Conservation (phyloP, 768 basidiomycete species). For the Leucogyrophana mollusca region DNA sequence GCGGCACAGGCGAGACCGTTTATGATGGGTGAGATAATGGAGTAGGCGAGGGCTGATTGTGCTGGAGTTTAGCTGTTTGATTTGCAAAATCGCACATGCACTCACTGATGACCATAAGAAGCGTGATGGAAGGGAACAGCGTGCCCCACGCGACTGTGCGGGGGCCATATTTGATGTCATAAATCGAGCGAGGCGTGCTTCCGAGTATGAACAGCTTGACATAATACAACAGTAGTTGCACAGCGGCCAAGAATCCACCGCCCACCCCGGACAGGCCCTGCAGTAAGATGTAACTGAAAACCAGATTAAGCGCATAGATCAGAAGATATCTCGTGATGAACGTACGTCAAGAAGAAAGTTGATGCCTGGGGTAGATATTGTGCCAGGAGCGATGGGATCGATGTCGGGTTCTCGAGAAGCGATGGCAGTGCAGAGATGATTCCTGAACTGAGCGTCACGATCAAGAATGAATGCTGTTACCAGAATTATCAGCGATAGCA, state of each 20-base stretch:
- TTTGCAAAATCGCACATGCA: slow-evolving; percentile 6
- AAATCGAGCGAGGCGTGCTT: slow-evolving; percentile 85
- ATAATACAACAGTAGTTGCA: slow-evolving; percentile 80
- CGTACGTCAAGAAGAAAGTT: slow-evolving; percentile 87
- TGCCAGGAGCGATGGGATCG: slow-evolving; percentile 71
- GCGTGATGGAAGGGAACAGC: slow-evolving; percentile 65
- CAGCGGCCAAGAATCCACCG: slow-evolving; percentile 77
- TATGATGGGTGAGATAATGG: slow-evolving; percentile 89
- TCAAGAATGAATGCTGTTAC: slow-evolving; percentile 85
- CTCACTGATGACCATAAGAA: slow-evolving; percentile 81
- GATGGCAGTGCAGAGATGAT: slow-evolving; percentile 68
- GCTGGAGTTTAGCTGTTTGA: slow-evolving; percentile 2
- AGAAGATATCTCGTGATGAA: slow-evolving; percentile 5
- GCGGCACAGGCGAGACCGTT: slow-evolving; percentile 82
- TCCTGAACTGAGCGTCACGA: slow-evolving; percentile 84
- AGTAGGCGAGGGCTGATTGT: slow-evolving; percentile 66
- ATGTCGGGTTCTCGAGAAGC: slow-evolving; percentile 66
- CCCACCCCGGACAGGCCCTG: slow-evolving; percentile 81
- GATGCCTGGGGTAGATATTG: slow-evolving; percentile 77
- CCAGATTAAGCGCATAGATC: neutral
- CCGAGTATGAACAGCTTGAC: slow-evolving; percentile 87
- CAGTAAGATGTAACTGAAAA: slow-evolving; percentile 65
- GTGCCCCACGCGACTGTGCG: slow-evolving; percentile 75
- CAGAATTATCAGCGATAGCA: neutral
- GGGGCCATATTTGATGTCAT: slow-evolving; percentile 75